Evolutionary conservation across 2,329 filamentous ascomycete genomes (phyloP).

Genomic region (Trichoderma sp.): DNA sequence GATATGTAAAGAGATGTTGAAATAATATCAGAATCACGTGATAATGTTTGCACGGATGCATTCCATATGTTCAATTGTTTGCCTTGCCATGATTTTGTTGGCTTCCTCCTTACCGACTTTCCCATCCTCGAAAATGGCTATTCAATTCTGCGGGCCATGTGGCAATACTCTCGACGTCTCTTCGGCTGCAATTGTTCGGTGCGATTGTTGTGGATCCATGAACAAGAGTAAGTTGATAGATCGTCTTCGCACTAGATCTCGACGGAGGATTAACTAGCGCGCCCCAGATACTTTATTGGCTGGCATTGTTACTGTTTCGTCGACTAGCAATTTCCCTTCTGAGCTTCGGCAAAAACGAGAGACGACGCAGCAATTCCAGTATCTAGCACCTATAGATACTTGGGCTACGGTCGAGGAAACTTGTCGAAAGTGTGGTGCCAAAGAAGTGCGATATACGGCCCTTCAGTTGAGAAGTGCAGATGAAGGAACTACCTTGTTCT

Average conservation of each 20-base stretch:
- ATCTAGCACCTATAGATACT: neutral
- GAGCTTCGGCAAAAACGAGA: neutral
- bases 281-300: neutral
- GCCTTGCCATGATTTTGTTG: neutral
- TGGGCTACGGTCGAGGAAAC: neutral
- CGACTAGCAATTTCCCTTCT: neutral
- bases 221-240: neutral
- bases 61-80: neutral
- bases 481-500: neutral
- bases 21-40: neutral
- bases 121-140: neutral
- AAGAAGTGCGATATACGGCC: neutral
- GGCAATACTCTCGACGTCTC: neutral
- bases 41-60: neutral
- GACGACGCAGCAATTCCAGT: neutral
- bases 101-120: neutral
- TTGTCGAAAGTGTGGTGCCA: neutral
- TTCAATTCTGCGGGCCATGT: neutral
- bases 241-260: neutral
- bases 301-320: neutral
- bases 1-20: too few species aligned
- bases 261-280: neutral
- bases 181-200: neutral
- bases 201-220: neutral
- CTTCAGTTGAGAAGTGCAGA: neutral